A percentile compares a stretch with the other conserved stretches of the same genome.
phyloP scores from a whole-genome alignment of 148 eudicot species.

The Chenopodium album region DNA sequence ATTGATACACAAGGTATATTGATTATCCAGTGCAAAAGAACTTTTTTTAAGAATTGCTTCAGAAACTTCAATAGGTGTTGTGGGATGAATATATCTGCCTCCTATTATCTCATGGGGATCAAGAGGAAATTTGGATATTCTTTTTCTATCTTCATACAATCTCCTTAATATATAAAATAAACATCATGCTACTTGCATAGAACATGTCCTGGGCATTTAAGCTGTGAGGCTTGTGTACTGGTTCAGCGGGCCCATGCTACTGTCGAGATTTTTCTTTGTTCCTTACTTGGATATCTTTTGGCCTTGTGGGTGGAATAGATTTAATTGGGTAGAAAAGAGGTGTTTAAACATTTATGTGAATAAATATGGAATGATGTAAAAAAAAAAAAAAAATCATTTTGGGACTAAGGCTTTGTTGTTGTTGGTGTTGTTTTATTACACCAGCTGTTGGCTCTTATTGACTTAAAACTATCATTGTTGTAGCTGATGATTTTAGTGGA shows the following conservation, averaged over 20 bases:
- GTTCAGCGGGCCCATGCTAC: neutral
- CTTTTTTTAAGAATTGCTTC: neutral
- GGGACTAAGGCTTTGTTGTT: no score
- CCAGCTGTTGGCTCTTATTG: neutral
- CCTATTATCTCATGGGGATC: neutral
- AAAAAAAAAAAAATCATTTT: no score
- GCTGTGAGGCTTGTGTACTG: neutral
- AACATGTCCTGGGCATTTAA: neutral
- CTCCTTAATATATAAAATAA: neutral
- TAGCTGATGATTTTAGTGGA: constrained; percentile 95
- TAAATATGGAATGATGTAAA: neutral
- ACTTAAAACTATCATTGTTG: constrained; percentile 16
- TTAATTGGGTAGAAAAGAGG: neutral
- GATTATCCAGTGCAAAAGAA: neutral
- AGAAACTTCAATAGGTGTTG: neutral
- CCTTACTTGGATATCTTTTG: neutral
- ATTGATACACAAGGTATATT: neutral
- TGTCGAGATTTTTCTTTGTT: neutral
- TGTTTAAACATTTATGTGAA: neutral
- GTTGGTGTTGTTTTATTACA: neutral
- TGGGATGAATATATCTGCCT: neutral
- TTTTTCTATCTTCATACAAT: neutral
- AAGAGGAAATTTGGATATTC: neutral
- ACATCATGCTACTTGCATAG: neutral
- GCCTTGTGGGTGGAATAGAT: neutral